Conservation (phyloP, 2,329 filamentous ascomycete genomes). For the Sclerotiophoma versabilis region DNA sequence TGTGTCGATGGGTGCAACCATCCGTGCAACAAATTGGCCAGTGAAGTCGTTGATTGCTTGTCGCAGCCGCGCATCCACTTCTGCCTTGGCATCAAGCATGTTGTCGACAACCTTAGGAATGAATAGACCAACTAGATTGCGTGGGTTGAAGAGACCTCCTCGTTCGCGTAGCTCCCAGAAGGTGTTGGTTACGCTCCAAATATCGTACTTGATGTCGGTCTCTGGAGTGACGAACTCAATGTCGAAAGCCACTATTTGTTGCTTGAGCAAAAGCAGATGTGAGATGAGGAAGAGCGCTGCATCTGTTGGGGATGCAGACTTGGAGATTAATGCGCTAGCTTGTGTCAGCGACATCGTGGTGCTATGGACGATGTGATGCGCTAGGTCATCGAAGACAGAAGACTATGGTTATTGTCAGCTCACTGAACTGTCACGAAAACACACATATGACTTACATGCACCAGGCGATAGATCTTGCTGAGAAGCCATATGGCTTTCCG, state of each 20-base stretch:
- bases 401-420: conserved; percentile 52
- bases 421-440: neutral
- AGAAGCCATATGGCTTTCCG: conserved; percentile 73
- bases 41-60: conserved; percentile 72
- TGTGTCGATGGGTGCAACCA: conserved; percentile 58
- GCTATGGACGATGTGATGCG: conserved; percentile 85
- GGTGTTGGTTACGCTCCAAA: conserved; percentile 69
- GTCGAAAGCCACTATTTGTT: conserved; percentile 94
- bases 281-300: conserved; percentile 92
- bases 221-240: conserved; percentile 78
- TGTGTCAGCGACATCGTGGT: conserved; percentile 83
- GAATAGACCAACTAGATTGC: conserved; percentile 67
- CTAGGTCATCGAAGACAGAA: conserved; percentile 73
- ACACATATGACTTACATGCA: conserved; percentile 61
- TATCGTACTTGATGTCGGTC: conserved; percentile 65
- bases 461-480: conserved; percentile 72
- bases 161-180: conserved; percentile 72
- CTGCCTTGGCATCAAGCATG: conserved; percentile 74
- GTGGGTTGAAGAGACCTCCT: conserved; percentile 70
- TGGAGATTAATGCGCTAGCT: conserved; percentile 74
- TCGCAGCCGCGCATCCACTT: conserved; percentile 68
- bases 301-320: conserved; percentile 71
- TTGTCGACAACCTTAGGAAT: conserved; percentile 72
- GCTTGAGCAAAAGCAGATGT: conserved; percentile 92
- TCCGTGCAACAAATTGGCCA: conserved; percentile 62